Base-by-base conservation (phyloP, 257 asterid species). In the Scutellaria barbata region DNA sequence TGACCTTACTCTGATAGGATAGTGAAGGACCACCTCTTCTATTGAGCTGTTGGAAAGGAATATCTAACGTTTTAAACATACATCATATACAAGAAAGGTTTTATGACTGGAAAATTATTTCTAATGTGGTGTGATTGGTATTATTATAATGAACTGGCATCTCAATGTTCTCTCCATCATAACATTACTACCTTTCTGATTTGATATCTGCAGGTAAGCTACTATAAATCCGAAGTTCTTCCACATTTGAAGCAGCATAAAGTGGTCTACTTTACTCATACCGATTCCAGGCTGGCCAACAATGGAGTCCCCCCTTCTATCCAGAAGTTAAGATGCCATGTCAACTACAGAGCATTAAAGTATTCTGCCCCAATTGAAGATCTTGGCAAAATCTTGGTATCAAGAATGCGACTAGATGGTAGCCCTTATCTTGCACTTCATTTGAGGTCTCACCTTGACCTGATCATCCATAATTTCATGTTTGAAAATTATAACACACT, bases 251-350 rank as follows among this genome's bases (percentile, higher is more conserved):
- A 92, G 95, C 94, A 88, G 92, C 94, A 95, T 66, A 89, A 92
- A 85, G 91, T 92, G 77, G 83, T 95, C 58, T 89, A 89, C 70
- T 86, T 94, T 13, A 94, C 98, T 69, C 97, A 94, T 79, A 85
- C 96, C 8, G 97, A 94, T 81, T 94, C 98, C 59, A 90, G 99
- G 73, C 84, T 94, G n/a, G 96, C 99, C 73, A 94, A 94, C 87
- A 94, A 94, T 65, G 95, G 85, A 43, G 70, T 91, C 59, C 86
- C 96, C 25, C 76, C 66, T 68, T 88, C 93, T 30, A 89, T 94
- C 79, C 97, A 94, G 75, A 91, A 88, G 87, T 82, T 94, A 76
- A 84, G 97, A 80, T 94, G 99, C 85, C 90, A 86, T 76, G 99
- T 88, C 33, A 94, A 94, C 81, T 94, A 90, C 83, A 77, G 81